A percentile compares a stretch with the other conserved stretches of the same genome.
These are phyloP conservation scores for Tremella fuciformis DNA, from an alignment of 768 basidiomycete species.

Conservation along the genomic window DNA sequence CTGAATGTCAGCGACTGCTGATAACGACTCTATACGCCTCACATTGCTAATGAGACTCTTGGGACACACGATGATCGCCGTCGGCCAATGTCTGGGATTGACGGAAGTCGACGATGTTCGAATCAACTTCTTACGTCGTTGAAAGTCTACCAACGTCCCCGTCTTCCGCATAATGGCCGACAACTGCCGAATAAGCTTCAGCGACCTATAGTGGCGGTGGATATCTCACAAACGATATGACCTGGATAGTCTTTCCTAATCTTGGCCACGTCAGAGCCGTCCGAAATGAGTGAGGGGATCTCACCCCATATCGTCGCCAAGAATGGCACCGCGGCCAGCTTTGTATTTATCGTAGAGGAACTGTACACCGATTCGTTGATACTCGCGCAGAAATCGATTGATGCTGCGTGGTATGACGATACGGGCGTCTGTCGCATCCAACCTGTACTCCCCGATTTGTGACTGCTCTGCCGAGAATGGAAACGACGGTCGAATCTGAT, in stretches of 20 bases:
- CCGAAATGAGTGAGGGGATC: constrained; percentile 48
- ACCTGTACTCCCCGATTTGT: constrained; percentile 18
- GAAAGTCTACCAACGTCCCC: constrained; percentile 64
- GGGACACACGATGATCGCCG: constrained; percentile 73
- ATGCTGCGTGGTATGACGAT: constrained; percentile 55
- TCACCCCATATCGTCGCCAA: constrained; percentile 96
- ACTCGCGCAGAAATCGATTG: constrained; percentile 82
- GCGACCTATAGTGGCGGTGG: background rate
- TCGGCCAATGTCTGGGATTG: constrained; percentile 37
- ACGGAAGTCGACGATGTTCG: constrained; percentile 52
- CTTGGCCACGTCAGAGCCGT: constrained; percentile 14
- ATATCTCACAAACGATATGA: constrained; percentile 43
- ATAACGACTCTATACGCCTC: constrained; percentile 6
- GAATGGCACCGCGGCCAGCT: constrained; percentile 68
- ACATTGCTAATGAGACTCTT: constrained; percentile 72
- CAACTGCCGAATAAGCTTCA: constrained; percentile 66
- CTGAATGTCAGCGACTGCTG: constrained; percentile 14
- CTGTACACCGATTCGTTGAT: constrained; percentile 79
- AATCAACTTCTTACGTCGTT: constrained; percentile 67
- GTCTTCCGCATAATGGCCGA: constrained; percentile 86
- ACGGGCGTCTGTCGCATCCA: constrained; percentile 26
- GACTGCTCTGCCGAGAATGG: constrained; percentile 22
- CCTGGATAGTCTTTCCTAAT: constrained; percentile 89
- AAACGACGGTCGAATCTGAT: constrained; percentile 25
- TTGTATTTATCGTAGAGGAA: constrained; percentile 76